Base-by-base conservation (phyloP, 768 basidiomycete species). In the Xanthoconium stramineum region DNA sequence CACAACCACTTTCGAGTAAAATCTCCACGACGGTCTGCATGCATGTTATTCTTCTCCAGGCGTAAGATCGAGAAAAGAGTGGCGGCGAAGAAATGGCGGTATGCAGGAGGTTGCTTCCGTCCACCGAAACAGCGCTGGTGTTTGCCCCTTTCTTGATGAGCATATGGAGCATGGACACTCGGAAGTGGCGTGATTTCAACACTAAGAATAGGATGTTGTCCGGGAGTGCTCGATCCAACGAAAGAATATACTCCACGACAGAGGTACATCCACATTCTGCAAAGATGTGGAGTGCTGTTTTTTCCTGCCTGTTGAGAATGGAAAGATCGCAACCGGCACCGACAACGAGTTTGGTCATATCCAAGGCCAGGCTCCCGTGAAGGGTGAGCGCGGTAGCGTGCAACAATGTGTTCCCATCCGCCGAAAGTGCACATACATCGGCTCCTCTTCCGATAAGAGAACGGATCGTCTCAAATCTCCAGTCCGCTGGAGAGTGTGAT, bases 1-100 rank as follows among this genome's bases (percentile, higher is more conserved):
- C 49, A 33, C 58, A 59, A n/a, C 50, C 58, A 38, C 20, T 2
- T 0, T 47, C 20, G 13, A 59, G n/a, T 17, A 59, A 57, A 11
- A 28, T 29, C 28, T 15, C 1, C 10, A 45, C n/a, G 2, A 50
- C 12, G 6, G 33, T 14, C 30, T 8, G 11, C 29, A 20, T 7
- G 8, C 5, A 13, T 29, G n/a, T n/a, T n/a, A n/a, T n/a, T n/a
- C n/a, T n/a, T n/a, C n/a, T n/a, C n/a, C n/a, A n/a, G n/a, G n/a
- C n/a, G n/a, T n/a, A n/a, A n/a, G n/a, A n/a, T n/a, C n/a, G n/a
- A n/a, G n/a, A n/a, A 10, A 30, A 5, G 43, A 15, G 33, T 6
- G 12, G 10, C 39, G 17, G 12, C n/a, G 39, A 57, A 19, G 20
- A 24, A 11, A 58, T 35, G 15, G 17, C 30, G 5, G 39, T 6